Evolutionary conservation across 805 yeast genomes (phyloP), one percentile per base, ranked within the genome.

Genomic region (Yamadazyma paraphyllophila): DNA sequence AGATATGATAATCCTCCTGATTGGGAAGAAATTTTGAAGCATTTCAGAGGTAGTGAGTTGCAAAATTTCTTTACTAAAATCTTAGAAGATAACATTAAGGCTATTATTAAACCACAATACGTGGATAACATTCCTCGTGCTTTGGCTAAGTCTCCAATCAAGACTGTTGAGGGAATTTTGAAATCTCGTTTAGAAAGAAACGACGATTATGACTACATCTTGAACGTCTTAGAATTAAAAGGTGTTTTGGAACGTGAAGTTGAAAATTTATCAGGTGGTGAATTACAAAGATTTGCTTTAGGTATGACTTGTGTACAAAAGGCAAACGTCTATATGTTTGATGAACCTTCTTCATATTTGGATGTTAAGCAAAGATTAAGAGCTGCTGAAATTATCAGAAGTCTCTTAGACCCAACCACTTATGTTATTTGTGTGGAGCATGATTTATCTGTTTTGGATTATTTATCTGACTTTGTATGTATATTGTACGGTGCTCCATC

Each of bases 311-410:
- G 96, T 77, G 90, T 91, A 39, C 98, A 92, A 72, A 76, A 74
- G 27, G 98, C 98, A 46, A 87, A 89, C 58, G 98, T 94, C 37
- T 94, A 94, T 73, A 94, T 94, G 99, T 94, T 94, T 69, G 99
- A 94, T 73, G 99, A 94, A 76, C 99, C 99, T 39, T 91, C 98
- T 14, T 94, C 99, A 9, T 94, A 94, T 72, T 75, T 94, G 67
- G 99, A 94, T 79, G 98, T 94, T 55, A 94, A 94, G 73, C 99
- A 94, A 74, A 92, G 99, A 82, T 81, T 94, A 69, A 87, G 94
- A 60, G 99, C 99, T 46, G 99, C 99, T 48, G 83, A 82, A 67
- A 85, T 89, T 62, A 94, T 94, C 58, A 85, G 99, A 71, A 83
- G 94, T 14, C 73, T 94, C 54, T 76, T 94, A 60, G 76, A 71